A percentile compares a stretch with the other conserved stretches of the same genome.
Conservation (phyloP, 441 rosid genomes). For the Raphanus hybrid region DNA sequence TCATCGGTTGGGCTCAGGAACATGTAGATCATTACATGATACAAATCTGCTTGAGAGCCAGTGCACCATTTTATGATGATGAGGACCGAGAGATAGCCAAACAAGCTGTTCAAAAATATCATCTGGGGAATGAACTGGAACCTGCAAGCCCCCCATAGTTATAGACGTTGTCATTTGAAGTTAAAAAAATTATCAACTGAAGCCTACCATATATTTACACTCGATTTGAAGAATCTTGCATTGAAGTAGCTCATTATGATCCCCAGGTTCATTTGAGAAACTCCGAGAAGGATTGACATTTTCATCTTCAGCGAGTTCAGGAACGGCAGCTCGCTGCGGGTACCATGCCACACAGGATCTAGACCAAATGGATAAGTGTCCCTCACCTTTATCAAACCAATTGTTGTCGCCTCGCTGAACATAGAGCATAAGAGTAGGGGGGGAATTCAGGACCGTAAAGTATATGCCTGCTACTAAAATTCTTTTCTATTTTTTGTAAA, state of each 20-base stretch:
- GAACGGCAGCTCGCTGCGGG: constrained; percentile 88
- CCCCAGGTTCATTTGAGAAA: constrained; percentile 98
- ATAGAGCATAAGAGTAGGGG: constrained; percentile 12
- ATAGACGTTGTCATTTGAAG: too few species aligned
- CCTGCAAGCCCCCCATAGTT: too few species aligned
- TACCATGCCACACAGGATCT: constrained; percentile 95
- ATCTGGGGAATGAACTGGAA: constrained; percentile 76
- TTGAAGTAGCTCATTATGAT: constrained; percentile 82
- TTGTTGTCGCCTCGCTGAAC: constrained; percentile 80
- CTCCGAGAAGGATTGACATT: constrained; percentile 96
- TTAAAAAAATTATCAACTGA: neutral
- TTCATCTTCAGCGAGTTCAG: constrained; percentile 98
- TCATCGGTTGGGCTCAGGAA: constrained; percentile 93
- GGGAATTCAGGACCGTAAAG: too few species aligned
- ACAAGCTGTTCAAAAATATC: constrained; percentile 86
- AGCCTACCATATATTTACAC: constrained; percentile 67
- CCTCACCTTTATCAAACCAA: constrained; percentile 75
- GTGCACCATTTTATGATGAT: constrained; percentile 88
- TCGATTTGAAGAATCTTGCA: constrained; percentile 69
- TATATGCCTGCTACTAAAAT: too few species aligned
- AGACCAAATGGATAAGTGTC: constrained; percentile 92
- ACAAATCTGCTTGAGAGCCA: constrained; percentile 94
- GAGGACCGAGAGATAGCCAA: constrained; percentile 88
- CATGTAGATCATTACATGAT: constrained; percentile 96
- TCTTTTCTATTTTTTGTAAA: constrained; percentile 16